Percentiles rank a stretch among this genome's conserved stretches.
Conservation (phyloP, 495 filamentous ascomycete genomes). For the Evansstolkia leycettana region DNA sequence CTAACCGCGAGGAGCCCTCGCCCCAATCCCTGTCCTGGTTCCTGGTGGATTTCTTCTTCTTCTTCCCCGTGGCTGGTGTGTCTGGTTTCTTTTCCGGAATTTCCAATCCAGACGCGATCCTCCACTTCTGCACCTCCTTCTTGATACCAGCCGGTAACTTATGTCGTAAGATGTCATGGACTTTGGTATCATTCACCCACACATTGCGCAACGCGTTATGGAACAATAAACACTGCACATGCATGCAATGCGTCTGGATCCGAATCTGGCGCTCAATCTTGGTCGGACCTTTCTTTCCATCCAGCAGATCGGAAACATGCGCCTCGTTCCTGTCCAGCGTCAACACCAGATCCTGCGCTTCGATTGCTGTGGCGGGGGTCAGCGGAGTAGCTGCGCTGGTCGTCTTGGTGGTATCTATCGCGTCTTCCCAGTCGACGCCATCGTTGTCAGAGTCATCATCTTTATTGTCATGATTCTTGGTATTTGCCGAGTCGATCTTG, state of each 20-base stretch:
- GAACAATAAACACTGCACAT: slow-evolving; percentile 79
- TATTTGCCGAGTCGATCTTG: background rate
- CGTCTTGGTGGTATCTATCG: slow-evolving; percentile 35
- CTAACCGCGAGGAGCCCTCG: slow-evolving; percentile 51
- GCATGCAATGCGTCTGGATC: slow-evolving; percentile 67
- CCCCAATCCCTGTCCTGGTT: slow-evolving; percentile 61
- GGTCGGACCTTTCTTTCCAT: slow-evolving; percentile 71
- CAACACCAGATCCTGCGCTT: slow-evolving; percentile 55
- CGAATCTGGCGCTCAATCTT: slow-evolving; percentile 74
- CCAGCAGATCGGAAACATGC: slow-evolving; percentile 43
- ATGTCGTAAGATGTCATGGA: slow-evolving; percentile 64
- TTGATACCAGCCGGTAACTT: slow-evolving; percentile 53
- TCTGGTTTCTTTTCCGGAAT: slow-evolving; percentile 21
- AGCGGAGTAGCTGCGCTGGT: slow-evolving; percentile 17
- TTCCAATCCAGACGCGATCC: slow-evolving; percentile 49
- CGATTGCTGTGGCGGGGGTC: slow-evolving; percentile 15
- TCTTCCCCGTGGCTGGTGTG: slow-evolving; percentile 19
- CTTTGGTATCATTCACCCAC: slow-evolving; percentile 70
- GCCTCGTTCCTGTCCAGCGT: slow-evolving; percentile 52
- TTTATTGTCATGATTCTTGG: slow-evolving; percentile 26
- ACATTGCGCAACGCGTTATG: slow-evolving; percentile 80
- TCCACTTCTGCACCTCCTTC: slow-evolving; percentile 68
- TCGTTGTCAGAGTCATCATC: slow-evolving; percentile 49
- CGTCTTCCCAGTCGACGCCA: slow-evolving; percentile 81
- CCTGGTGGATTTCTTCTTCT: slow-evolving; percentile 31